phyloP scores from a whole-genome alignment of 2,329 filamentous ascomycete genomes.

The Dactylellina drechsleri region DNA sequence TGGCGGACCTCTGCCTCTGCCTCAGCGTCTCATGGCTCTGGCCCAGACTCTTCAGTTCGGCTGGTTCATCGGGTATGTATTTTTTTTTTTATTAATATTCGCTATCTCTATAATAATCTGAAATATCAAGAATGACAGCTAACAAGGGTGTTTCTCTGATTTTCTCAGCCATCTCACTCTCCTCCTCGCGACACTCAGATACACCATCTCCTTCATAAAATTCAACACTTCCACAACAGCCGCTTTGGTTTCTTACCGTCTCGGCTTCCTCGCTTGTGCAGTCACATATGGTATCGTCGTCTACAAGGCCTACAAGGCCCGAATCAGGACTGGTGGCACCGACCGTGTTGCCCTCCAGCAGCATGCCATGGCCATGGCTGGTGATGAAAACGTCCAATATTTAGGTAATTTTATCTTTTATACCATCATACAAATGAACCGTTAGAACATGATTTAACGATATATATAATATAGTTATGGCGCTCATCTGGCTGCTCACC shows the following conservation, averaged over 20 bases:
- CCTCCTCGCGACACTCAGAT: slow-evolving; percentile 83
- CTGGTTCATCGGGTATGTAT: slow-evolving; percentile 82
- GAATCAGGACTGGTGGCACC: slow-evolving; percentile 68
- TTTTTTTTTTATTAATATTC: slow-evolving; percentile 53
- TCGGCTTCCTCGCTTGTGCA: slow-evolving; percentile 87
- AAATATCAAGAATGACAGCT: background rate
- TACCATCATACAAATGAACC: slow-evolving; percentile 54
- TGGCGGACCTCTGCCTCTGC: slow-evolving; percentile 66
- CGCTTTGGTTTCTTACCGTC: slow-evolving; percentile 86
- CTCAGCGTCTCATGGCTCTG: slow-evolving; percentile 78
- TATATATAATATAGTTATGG: slow-evolving; percentile 73
- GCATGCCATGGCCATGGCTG: slow-evolving; percentile 73
- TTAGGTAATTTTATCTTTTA: slow-evolving; percentile 70
- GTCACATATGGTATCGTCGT: slow-evolving; percentile 97
- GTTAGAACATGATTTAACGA: background rate
- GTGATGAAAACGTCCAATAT: slow-evolving; percentile 98
- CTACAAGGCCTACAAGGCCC: slow-evolving; percentile 93
- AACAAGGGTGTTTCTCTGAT: background rate
- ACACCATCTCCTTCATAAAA: slow-evolving; percentile 83
- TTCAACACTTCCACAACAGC: slow-evolving; percentile 84
- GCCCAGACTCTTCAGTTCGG: slow-evolving; percentile 92
- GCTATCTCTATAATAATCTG: slow-evolving; percentile 26
- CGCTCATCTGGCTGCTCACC: slow-evolving; percentile 91
- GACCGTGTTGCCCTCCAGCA: slow-evolving; percentile 69
- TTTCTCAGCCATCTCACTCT: slow-evolving; percentile 81